Evolutionary conservation across 306 rosid species (phyloP).

Genomic region (Quillaja saponaria): DNA sequence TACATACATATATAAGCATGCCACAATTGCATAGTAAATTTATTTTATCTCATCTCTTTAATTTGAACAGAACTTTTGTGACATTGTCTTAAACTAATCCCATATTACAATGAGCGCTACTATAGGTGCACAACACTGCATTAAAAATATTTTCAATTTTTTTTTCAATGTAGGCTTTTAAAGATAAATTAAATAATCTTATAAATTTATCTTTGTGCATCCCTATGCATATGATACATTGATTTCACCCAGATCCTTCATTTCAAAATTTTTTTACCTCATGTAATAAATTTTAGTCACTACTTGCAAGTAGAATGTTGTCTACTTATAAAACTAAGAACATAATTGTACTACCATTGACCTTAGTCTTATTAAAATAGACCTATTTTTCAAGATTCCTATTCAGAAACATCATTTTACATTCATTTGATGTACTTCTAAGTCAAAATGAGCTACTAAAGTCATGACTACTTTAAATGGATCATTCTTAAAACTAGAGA

Average conservation of each 20-base stretch:
- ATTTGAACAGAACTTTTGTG: neutral
- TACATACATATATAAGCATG: too few relatives aligned
- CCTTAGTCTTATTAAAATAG: neutral
- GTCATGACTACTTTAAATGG: neutral
- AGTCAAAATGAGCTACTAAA: neutral
- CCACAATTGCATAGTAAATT: too few relatives aligned
- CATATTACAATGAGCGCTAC: neutral
- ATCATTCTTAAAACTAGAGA: neutral
- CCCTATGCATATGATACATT: neutral
- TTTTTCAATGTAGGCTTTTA: neutral
- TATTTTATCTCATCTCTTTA: neutral
- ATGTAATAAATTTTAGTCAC: neutral
- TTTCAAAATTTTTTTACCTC: neutral
- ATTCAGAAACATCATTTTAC: neutral
- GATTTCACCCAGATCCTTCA: neutral
- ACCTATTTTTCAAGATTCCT: neutral
- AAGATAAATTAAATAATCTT: neutral
- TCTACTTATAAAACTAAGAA: neutral
- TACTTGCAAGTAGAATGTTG: neutral
- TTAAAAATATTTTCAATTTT: neutral
- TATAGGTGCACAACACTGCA: neutral
- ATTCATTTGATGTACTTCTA: neutral
- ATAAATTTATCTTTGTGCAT: neutral
- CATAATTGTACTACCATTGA: too few relatives aligned
- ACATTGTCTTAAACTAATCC: neutral